phyloP scores from a whole-genome alignment of 2,329 filamentous ascomycete species.

The Colletotrichum tamarilloi region DNA sequence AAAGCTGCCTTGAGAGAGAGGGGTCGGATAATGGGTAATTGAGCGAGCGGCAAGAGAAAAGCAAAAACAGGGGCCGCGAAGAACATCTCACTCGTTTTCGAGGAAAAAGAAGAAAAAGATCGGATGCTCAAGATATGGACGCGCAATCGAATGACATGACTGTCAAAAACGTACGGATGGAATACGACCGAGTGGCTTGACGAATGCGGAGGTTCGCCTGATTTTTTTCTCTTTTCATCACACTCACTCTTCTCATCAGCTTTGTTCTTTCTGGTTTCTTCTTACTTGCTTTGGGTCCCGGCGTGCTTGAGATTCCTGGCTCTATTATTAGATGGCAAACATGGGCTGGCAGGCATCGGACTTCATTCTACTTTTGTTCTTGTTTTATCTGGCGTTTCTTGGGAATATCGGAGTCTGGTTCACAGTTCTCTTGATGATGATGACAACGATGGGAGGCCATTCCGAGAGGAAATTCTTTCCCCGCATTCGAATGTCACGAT shows the following conservation, averaged over 20 bases:
- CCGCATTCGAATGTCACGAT: neutral
- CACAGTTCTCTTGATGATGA: neutral
- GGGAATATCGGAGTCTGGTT: neutral
- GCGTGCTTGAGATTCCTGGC: conserved; percentile 5
- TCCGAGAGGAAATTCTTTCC: neutral
- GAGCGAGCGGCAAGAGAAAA: conserved; percentile 6
- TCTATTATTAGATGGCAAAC: conserved; percentile 28
- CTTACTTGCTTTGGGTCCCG: neutral
- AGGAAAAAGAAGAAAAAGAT: neutral
- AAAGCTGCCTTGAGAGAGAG: neutral
- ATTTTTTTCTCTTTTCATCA: conserved; percentile 1
- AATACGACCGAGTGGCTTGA: conserved; percentile 21
- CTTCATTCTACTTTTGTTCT: neutral
- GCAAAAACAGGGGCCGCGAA: conserved; percentile 3
- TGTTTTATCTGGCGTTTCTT: conserved; percentile 11
- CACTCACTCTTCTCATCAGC: too few species aligned
- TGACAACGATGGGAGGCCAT: neutral
- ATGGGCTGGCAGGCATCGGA: conserved; percentile 12
- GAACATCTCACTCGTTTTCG: neutral
- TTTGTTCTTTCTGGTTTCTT: neutral
- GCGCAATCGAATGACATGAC: neutral
- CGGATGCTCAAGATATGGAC: neutral
- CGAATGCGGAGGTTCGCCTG: conserved; percentile 18
- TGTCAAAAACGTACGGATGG: conserved; percentile 14
- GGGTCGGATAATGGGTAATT: neutral